Evolutionary conservation across 306 rosid species (phyloP).

Genomic region (Sophora flavescens): DNA sequence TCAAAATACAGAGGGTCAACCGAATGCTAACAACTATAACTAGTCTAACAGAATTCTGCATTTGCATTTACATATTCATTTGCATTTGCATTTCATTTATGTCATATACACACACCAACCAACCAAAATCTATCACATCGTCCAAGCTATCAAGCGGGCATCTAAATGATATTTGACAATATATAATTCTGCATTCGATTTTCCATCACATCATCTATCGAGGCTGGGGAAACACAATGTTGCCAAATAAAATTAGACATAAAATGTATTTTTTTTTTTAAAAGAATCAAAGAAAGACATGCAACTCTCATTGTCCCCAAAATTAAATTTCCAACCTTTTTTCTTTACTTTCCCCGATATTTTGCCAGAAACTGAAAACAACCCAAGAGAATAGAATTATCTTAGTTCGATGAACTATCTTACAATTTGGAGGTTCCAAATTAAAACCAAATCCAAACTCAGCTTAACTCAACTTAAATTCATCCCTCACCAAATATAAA

Average conservation of each 20-base stretch:
- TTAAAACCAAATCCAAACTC: conserved; percentile 1
- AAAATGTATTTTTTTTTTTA: not conserved
- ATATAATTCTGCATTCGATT: conserved; percentile 18
- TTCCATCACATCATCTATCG: not conserved
- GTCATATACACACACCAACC: not conserved
- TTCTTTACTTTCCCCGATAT: not conserved
- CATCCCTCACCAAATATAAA: not conserved
- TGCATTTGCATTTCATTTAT: too few relatives aligned
- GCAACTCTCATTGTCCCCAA: conserved; percentile 4
- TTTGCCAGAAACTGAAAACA: conserved; percentile 19
- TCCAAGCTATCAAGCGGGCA: conserved; percentile 34
- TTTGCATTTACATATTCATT: too few relatives aligned
- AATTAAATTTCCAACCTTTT: not conserved
- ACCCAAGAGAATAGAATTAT: not conserved
- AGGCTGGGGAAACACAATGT: too few relatives aligned
- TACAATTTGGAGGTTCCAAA: conserved; percentile 19
- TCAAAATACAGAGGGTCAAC: not conserved
- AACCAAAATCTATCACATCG: conserved; percentile 32
- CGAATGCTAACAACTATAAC: too few relatives aligned
- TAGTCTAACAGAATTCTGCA: too few relatives aligned
- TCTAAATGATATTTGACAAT: conserved; percentile 9
- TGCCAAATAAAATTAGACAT: conserved; percentile 2
- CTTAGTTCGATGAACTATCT: conserved; percentile 8
- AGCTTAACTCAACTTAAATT: conserved; percentile 10
- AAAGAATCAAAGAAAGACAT: not conserved